Base-by-base conservation (phyloP, 805 yeast species). In the Pichia californica region DNA sequence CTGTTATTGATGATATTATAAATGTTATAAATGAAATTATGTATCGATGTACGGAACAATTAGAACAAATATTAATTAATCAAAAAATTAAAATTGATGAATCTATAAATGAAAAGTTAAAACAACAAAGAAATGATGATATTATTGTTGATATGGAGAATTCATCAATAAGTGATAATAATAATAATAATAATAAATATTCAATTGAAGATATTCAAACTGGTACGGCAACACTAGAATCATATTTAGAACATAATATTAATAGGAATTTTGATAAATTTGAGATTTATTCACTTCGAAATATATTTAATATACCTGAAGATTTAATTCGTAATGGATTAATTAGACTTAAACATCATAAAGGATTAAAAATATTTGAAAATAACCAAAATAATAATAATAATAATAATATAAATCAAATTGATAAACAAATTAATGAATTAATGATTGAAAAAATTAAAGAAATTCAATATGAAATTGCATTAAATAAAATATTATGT, bases 241-340 rank as follows among this genome's bases (percentile, higher is more conserved):
- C 88, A 0, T 60, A 85, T 20, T 55, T 89, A 43, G 95, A 85
- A 55, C 74, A 77, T 47, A 73, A 81, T 1, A 83, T 88, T 10
- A 95, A 88, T 62, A 72, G 72, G 52, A 85, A 85, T 57, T 88
- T 87, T 59, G 97, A 89, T 60, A 82, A 82, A 58, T 79, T 86
- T 53, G 97, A 89, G 63, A 65, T 88, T 28, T 89, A 89, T 61
- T 75, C 85, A 2, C 64, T 87, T 40, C 66, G 96, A 55, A 89
- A 89, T 57, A 76, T 89, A 11, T 68, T 89, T 43, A 74, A 73
- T 11, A 66, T 89, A 15, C 95, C 96, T 0, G 63, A 62, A 5
- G 83, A 79, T 13, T 66, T 86, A 28, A 69, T 83, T 1, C 72
- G 71, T 3, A 74, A 67, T 11, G 94, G 95, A 6, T 79, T 77